A percentile compares a stretch with the other conserved stretches of the same genome.
Conservation (phyloP, 176 grass and related monocot genomes). For the sorghum (Sorghum bicolor) region Sorghum_bicolor_NCBIv3 NC_012870.2:65750001-65750500, state of each 20-base stretch:
- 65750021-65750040: not conserved
- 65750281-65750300: not conserved
- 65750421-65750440: not conserved
- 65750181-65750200: not conserved
- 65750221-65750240: not conserved
- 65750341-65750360: not conserved
- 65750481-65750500: not conserved
- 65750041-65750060: not conserved
- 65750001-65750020: too few species aligned
- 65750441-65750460: constrained; percentile 29
- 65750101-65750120: not conserved
- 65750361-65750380: not conserved
- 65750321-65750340: too few species aligned
- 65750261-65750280: not conserved
- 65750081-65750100: not conserved
- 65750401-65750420: not conserved
- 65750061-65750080: not conserved
- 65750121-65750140: not conserved
- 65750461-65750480: not conserved
- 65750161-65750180: not conserved
- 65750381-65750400: not conserved
- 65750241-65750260: not conserved
- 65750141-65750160: not conserved
- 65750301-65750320: not conserved
- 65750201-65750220: not conserved